Evolutionary conservation across 805 yeast species (phyloP), one percentile per base, ranked within the genome.

Genomic region (Candida maesae): DNA sequence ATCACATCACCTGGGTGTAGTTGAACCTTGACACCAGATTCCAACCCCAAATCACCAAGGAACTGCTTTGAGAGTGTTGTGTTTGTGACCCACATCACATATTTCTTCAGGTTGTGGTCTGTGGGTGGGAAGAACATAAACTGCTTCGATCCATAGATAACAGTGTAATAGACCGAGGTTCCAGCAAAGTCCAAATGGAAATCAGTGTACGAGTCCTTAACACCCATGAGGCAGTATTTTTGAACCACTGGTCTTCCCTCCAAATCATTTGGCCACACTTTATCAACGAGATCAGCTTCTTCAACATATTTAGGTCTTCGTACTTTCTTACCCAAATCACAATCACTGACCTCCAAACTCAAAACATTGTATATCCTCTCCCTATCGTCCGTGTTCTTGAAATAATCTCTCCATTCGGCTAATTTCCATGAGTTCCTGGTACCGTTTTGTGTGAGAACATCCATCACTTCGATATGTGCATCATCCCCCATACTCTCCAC

Each of bases 181-280:
- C 96, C 97, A 2, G 95, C 93, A 60, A 89, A 89, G 60, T 89
- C 97, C 32, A 89, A 69, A 60, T 89, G 97, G 63, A 88, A 89
- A 58, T 89, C 97, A 0, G 96, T 89, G 58, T 76, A 89, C 2
- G 93, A 79, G 45, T 81, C 77, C 19, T 71, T 66, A 3, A 86
- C 95, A 1, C 95, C 84, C 95, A 89, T 89, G 30, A 89, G 67
- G 47, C 95, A 81, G 58, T 89, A 89, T 40, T 81, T 77, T 16
- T 88, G 78, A 2, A 83, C 84, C 46, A 78, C 72, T 1, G 88
- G 84, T 39, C 78, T 61, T 2, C 37, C 45, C 44, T 54, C 18
- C 4, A 42, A 23, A 6, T 42, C 49, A 1, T 20, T 14, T 3
- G 63, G 73, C 89, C 95, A 89, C 1, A 81, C 75, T 43, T 68